Conservation (phyloP, 1,284 basidiomycete genomes). For the Pseudozyma thailandica region DNA sequence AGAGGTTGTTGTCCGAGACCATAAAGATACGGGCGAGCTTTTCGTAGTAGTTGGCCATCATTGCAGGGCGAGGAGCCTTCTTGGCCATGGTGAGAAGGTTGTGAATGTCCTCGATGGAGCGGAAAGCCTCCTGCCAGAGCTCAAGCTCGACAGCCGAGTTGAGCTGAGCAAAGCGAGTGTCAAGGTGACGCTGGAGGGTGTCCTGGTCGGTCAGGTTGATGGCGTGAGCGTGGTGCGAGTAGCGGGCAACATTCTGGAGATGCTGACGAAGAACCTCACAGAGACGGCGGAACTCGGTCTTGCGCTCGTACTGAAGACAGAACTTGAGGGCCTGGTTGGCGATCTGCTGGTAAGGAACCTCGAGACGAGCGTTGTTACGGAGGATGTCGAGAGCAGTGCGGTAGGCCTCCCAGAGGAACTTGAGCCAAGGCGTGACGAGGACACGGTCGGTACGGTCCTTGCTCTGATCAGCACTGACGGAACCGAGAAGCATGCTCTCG, state of each 20-base stretch:
- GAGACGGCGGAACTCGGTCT: constrained; percentile 96
- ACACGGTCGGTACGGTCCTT: constrained; percentile 95
- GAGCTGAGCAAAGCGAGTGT: constrained; percentile 96
- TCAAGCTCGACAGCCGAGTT: constrained; percentile 98
- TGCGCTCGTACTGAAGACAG: constrained; percentile 91
- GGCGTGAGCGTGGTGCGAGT: constrained; percentile 92
- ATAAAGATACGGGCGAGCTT: constrained; percentile 94
- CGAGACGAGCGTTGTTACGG: constrained; percentile 94
- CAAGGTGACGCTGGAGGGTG: constrained; percentile 94
- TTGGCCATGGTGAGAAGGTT: constrained; percentile 89
- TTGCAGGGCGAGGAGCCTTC: constrained; percentile 86
- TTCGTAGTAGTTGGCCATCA: constrained; percentile 99
- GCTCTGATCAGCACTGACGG: constrained; percentile 89
- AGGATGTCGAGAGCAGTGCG: constrained; percentile 94
- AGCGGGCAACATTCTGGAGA: constrained; percentile 93
- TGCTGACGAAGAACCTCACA: constrained; percentile 97
- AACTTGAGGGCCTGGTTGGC: constrained; percentile 97
- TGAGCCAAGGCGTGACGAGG: constrained; percentile 95
- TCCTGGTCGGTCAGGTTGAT: constrained; percentile 98
- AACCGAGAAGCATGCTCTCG: constrained; percentile 86
- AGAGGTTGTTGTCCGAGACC: constrained; percentile 86
- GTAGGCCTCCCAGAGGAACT: constrained; percentile 98
- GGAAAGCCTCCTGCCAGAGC: constrained; percentile 99
- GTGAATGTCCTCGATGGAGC: constrained; percentile 97
- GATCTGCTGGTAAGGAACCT: constrained; percentile 96